Base-by-base conservation (phyloP, 2,329 filamentous ascomycete species). In the Cladosporium sp. region DNA sequence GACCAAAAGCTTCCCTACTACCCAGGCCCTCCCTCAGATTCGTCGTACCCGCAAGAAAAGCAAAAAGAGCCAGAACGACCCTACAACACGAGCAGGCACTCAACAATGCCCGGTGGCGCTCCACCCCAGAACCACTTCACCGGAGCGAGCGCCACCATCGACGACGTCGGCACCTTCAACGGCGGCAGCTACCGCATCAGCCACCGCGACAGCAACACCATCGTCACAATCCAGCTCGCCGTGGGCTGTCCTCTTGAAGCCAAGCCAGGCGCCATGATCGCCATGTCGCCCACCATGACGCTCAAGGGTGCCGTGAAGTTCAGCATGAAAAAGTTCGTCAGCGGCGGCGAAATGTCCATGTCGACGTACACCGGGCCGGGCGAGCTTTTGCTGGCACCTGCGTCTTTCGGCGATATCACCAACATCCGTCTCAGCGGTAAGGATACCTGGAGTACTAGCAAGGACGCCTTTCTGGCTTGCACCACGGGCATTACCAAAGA, bases 121-220 rank as follows among this genome's bases (percentile, higher is more conserved):
- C 71, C 76, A 2, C 53, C 72, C 3, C 65, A 67, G 30, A 72
- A 71, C 3, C 78, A 85, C 51, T 90, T 92, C 56, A 67, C 75
- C 5, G 87, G 86, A 25, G 82, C 79, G 0, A 69, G 70, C 27
- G 73, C 84, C 0, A 78, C 79, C 1, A 25, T 61, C 9, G 93
- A 97, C 67, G 91, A 95, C 59, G 82, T 95, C 1, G 93, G 93
- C n/a, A 93, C 86, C 0, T 98, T 97, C 75, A 97, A 97, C 65
- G 93, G 93, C 13, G 93, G 93, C 11, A 92, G 87, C 63, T 98
- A 92, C 67, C 80, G 93, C 38, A 90, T 97, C 64, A 93, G 88
- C 62, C 93, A 98, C 65, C 79, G 93, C 18, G 90, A 96, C 67
- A 85, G 82, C 52, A 98, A 97, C 67, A 90, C 87, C 1, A 85